phyloP scores from a whole-genome alignment of 192 early-diverging fungal species.

The Gonapodya prolifera region DNA sequence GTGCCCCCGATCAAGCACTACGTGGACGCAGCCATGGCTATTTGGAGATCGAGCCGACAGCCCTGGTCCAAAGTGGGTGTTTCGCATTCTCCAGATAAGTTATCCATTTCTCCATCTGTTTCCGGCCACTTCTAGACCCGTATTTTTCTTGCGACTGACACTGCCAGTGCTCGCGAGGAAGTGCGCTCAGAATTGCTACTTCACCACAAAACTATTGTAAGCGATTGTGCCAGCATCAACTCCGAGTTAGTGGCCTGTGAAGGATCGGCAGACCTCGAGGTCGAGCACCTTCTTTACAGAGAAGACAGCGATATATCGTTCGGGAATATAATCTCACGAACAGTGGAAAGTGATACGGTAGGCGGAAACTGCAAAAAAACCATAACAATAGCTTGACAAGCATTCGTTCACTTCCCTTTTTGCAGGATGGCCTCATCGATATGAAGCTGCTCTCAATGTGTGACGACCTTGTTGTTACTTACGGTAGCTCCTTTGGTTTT shows the following conservation, averaged over 20 bases:
- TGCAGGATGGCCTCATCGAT: background rate
- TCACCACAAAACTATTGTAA: background rate
- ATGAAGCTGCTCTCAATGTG: background rate
- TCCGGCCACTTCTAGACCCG: background rate
- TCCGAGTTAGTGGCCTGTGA: background rate
- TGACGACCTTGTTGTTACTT: background rate
- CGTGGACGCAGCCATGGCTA: background rate
- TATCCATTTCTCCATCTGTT: too few species aligned
- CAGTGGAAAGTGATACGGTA: background rate
- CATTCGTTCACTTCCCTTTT: background rate
- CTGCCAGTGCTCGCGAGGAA: background rate
- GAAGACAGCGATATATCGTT: background rate
- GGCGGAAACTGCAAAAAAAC: too few species aligned
- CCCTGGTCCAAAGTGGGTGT: background rate
- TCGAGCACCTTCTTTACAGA: background rate
- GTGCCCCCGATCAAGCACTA: background rate
- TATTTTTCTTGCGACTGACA: background rate
- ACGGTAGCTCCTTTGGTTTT: background rate
- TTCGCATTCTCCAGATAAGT: too few species aligned
- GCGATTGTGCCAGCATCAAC: background rate
- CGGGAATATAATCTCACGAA: background rate
- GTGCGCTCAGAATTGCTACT: background rate
- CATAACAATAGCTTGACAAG: background rate
- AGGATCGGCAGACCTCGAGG: background rate
- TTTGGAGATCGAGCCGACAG: background rate